phyloP scores from a whole-genome alignment of 1,284 basidiomycete genomes.

The Cystobasidium pallidum region DNA sequence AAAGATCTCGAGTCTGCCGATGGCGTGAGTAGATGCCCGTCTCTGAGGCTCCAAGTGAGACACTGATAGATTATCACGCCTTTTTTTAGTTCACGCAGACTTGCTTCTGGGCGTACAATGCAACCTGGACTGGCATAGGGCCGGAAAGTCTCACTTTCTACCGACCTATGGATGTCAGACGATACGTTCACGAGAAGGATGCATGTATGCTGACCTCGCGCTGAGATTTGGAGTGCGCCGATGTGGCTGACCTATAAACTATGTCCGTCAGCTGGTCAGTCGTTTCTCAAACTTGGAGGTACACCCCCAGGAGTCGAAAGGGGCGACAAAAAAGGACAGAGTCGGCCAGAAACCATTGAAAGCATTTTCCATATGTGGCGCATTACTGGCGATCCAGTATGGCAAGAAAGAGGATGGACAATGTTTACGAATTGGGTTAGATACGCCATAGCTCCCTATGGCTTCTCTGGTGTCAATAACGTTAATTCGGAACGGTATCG shows the following conservation, averaged over 20 bases:
- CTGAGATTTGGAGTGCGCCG: background rate
- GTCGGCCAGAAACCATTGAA: constrained; percentile 65
- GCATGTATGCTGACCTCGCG: background rate
- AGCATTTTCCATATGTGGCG: constrained; percentile 63
- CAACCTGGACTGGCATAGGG: constrained; percentile 58
- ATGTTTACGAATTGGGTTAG: constrained; percentile 55
- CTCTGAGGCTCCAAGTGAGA: too few relatives aligned
- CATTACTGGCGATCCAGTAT: constrained; percentile 62
- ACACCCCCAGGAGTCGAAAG: constrained; percentile 25
- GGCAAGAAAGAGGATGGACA: constrained; percentile 56
- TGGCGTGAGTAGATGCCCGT: background rate
- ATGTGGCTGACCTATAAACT: background rate
- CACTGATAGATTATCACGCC: too few relatives aligned
- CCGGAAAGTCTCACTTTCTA: constrained; percentile 58
- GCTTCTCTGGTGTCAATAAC: constrained; percentile 59
- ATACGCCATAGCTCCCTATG: constrained; percentile 55
- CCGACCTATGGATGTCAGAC: constrained; percentile 47
- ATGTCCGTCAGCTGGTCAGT: constrained; percentile 4
- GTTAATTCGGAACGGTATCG: constrained; percentile 56
- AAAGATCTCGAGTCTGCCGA: constrained; percentile 57
- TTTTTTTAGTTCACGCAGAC: constrained; percentile 58
- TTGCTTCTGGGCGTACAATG: constrained; percentile 61
- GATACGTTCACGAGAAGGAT: constrained; percentile 28
- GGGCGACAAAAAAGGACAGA: constrained; percentile 50
- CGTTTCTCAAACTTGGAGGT: constrained; percentile 19